phyloP scores from a whole-genome alignment of 2,329 filamentous ascomycete species.

The Endoconidiophora laricicola region DNA sequence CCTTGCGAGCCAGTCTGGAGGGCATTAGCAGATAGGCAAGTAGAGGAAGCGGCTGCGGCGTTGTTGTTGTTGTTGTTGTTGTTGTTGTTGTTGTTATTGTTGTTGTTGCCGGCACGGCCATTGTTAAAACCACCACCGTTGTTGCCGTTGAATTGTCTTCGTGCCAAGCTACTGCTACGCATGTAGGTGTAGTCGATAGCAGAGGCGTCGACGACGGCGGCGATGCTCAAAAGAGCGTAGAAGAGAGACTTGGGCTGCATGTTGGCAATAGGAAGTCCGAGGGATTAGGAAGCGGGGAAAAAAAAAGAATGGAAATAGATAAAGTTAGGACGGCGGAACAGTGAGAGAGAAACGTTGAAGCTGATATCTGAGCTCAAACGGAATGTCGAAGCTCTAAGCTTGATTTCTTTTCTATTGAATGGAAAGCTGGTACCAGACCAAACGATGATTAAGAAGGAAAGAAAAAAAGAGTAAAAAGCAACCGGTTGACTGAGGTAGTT shows the following conservation, averaged over 20 bases:
- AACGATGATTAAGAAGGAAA: conserved; percentile 21
- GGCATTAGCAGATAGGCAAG: conserved; percentile 26
- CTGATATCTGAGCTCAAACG: no score
- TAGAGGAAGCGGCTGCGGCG: conserved; percentile 17
- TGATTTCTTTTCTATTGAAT: conserved; percentile 15
- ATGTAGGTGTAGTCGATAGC: conserved; percentile 24
- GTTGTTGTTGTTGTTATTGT: conserved; percentile 15
- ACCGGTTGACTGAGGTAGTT: background rate
- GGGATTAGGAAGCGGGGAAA: conserved; percentile 8
- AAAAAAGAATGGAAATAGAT: conserved; percentile 12
- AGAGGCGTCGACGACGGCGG: conserved; percentile 29
- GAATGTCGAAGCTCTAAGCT: conserved; percentile 2
- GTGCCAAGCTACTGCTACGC: conserved; percentile 22
- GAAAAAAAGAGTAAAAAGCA: conserved; percentile 20
- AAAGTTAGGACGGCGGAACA: conserved; percentile 9
- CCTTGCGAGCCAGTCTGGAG: conserved; percentile 33
- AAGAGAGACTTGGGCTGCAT: conserved; percentile 38
- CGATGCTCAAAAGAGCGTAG: conserved; percentile 32
- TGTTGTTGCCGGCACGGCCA: conserved; percentile 7
- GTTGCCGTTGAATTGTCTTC: conserved; percentile 24
- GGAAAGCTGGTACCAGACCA: conserved; percentile 35
- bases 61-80: conserved; percentile 16
- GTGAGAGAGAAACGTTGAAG: conserved; percentile 16
- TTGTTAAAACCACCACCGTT: conserved; percentile 6
- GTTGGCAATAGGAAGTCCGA: conserved; percentile 17